A percentile compares a stretch with the other conserved stretches of the same genome.
These are phyloP conservation scores for Yarrowia yakushimensis DNA, from an alignment of 805 yeast genomes.

Conservation along the genomic window DNA sequence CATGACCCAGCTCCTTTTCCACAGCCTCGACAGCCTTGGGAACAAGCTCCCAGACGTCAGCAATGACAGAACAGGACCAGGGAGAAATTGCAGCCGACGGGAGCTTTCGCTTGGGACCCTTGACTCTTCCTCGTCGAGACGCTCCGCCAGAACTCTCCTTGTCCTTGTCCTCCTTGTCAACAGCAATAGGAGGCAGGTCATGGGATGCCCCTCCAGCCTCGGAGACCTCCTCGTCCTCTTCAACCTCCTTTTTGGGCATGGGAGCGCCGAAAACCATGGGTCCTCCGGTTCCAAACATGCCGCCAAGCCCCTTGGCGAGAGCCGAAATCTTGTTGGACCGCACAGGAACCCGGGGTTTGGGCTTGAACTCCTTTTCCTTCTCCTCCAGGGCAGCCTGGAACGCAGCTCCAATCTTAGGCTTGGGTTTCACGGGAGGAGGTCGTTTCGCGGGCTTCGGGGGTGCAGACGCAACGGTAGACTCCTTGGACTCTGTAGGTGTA, in stretches of 20 bases:
- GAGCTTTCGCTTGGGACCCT: constrained; percentile 19
- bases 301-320: constrained; percentile 19
- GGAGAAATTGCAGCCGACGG: constrained; percentile 14
- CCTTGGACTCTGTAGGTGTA: no score
- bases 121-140: constrained; percentile 14
- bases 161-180: background rate
- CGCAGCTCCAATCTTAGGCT: constrained; percentile 19
- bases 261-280: constrained; percentile 24
- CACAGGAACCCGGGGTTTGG: constrained; percentile 20
- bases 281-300: constrained; percentile 13
- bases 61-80: background rate
- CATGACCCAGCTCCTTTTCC: background rate
- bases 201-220: background rate
- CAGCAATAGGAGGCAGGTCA: background rate
- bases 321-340: constrained; percentile 22
- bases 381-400: constrained; percentile 21
- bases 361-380: constrained; percentile 14
- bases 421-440: constrained; percentile 15
- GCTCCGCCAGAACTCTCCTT: background rate
- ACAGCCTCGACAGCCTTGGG: background rate
- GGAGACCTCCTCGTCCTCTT: background rate
- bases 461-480: background rate
- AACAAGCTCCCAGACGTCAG: constrained; percentile 5
- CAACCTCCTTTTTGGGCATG: constrained; percentile 20
- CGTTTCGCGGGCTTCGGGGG: constrained; percentile 3